Evolutionary conservation across 1,284 basidiomycete genomes (phyloP), one percentile per base, ranked within the genome.

Genomic region (Malassezia globosa): DNA sequence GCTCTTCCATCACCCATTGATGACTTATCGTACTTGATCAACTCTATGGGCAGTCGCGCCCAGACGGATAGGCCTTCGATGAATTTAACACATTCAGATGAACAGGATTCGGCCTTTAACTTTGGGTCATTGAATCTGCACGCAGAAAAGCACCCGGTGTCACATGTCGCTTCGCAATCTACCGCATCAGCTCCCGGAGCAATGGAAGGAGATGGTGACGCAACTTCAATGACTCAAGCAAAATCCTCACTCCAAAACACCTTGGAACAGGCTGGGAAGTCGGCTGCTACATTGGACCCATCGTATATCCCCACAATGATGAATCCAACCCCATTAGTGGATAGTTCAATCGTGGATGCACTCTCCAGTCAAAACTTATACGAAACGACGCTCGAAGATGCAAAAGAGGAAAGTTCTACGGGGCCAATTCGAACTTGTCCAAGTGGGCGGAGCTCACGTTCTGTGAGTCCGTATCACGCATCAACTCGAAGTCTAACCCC

Each of bases 121-220:
- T 51, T 51, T 16, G 48, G 33, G 14, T 34, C 48, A 6, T 31
- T 51, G 5, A 45, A 44, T n/a, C 42, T 51, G 18, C 26, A 37
- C 21, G 29, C 37, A 7, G 40, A 37, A 11, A 31, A 42, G 7
- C 25, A 19, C n/a, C 24, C 34, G 5, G 19, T 35, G 8, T 37
- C 47, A 14, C 40, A 26, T 19, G 33, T 22, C n/a, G 11, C 40
- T 3, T 19, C 39, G 6, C 18, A 14, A 13, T 7, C 26, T 25
- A 19, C 26, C 13, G 11, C 26, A 16, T 16, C 11, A 16, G 16
- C 11, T 16, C 4, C 29, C 11, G 29, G 11, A 13, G 29, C 11
- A 16, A 2, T 16, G 16, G 16, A 31, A 11, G 11, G 16, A 13
- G 29, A 31, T 13, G 16, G 16, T 13, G 2, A 11, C 16, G 11